phyloP scores from a whole-genome alignment of 441 rosid genomes.

The Eutrema salsugineum region DNA sequence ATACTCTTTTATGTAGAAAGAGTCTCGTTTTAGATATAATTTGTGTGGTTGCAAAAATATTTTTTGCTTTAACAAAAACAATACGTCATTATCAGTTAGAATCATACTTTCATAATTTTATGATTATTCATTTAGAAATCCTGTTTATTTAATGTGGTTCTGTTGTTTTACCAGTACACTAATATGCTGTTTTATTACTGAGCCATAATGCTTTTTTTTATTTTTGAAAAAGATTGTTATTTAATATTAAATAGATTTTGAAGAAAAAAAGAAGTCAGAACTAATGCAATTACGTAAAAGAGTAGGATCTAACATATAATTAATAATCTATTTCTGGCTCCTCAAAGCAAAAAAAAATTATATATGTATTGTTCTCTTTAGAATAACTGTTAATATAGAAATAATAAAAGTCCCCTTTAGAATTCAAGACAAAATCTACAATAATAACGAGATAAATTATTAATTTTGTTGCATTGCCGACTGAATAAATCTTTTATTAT shows the following conservation, averaged over 20 bases:
- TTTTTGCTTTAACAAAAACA: too few species aligned
- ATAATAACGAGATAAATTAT: slow-evolving; percentile 11
- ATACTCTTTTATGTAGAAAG: too few species aligned
- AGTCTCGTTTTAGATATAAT: too few species aligned
- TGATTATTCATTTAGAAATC: background rate
- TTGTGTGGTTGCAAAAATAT: too few species aligned
- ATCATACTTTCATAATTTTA: background rate
- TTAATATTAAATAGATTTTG: too few species aligned
- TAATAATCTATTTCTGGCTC: background rate
- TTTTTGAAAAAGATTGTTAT: background rate
- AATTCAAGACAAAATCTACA: slow-evolving; percentile 5
- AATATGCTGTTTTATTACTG: background rate
- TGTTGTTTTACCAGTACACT: background rate
- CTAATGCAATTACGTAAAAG: background rate
- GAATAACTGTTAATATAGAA: background rate
- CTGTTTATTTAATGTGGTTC: background rate
- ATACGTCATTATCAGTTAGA: background rate
- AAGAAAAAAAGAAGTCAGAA: background rate
- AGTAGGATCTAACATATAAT: background rate
- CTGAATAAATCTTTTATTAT: slow-evolving; percentile 7
- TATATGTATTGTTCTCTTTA: background rate
- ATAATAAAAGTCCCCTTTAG: background rate
- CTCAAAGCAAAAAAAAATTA: background rate
- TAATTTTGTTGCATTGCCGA: slow-evolving; percentile 6
- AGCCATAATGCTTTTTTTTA: background rate